Conservation (phyloP, 2,329 filamentous ascomycete species). For the Periconia sp. region DNA sequence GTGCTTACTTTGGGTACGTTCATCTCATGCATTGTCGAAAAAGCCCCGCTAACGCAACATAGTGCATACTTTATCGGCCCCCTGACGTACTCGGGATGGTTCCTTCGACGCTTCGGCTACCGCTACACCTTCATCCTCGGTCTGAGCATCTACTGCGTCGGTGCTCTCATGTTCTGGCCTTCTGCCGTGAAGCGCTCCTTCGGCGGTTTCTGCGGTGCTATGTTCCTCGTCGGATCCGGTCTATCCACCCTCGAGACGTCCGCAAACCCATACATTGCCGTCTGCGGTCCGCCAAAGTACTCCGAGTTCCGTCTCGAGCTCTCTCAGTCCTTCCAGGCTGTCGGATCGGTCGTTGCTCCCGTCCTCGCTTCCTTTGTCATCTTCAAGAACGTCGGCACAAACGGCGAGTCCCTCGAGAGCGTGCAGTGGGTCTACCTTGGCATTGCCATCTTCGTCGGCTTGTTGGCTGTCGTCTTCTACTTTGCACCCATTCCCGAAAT, state of each 20-base stretch:
- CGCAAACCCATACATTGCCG: constrained; percentile 76
- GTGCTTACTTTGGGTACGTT: constrained; percentile 66
- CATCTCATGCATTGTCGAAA: not conserved
- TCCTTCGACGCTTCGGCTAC: constrained; percentile 77
- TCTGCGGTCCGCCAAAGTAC: constrained; percentile 76
- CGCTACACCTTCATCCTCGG: constrained; percentile 81
- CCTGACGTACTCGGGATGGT: constrained; percentile 60
- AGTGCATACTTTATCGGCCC: constrained; percentile 62
- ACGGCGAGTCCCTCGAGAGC: constrained; percentile 63
- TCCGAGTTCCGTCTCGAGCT: constrained; percentile 79
- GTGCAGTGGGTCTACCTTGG: constrained; percentile 85
- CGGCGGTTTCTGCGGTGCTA: constrained; percentile 72
- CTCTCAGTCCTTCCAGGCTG: constrained; percentile 78
- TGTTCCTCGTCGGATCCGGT: constrained; percentile 77
- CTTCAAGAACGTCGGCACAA: constrained; percentile 68
- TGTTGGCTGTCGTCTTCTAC: constrained; percentile 71
- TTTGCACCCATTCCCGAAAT: constrained; percentile 73
- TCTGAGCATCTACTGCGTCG: constrained; percentile 69
- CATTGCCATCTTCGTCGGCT: constrained; percentile 73
- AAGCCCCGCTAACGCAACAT: constrained; percentile 1
- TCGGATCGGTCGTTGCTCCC: constrained; percentile 76
- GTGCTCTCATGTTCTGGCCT: constrained; percentile 85
- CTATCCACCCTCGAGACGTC: constrained; percentile 77
- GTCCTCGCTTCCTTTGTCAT: constrained; percentile 76
- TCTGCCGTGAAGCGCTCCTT: constrained; percentile 76